Evolutionary conservation across 768 basidiomycete genomes (phyloP).

Genomic region (Leccinellum rugosiceps): DNA sequence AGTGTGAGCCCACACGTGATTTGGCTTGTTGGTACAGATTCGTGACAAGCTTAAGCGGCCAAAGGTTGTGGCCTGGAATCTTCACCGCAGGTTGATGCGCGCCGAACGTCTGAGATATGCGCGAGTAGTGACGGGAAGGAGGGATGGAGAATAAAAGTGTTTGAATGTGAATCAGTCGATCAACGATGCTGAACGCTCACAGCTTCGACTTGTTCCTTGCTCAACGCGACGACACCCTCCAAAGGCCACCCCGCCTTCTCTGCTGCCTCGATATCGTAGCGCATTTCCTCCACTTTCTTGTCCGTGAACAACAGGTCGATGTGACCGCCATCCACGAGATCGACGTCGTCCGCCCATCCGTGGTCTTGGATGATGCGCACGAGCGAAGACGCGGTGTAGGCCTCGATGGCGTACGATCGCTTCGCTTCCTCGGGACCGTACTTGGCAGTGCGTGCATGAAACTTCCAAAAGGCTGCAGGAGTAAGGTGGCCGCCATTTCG

Average conservation of each 20-base stretch:
- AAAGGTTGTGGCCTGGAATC: constrained; percentile 61
- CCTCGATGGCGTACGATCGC: constrained; percentile 53
- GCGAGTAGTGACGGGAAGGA: neutral
- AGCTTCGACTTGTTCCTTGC: constrained; percentile 42
- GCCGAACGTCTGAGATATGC: constrained; percentile 24
- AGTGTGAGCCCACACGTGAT: constrained; percentile 19
- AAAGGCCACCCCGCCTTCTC: constrained; percentile 48
- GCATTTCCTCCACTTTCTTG: constrained; percentile 37
- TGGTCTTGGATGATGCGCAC: constrained; percentile 45
- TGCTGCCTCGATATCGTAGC: constrained; percentile 52
- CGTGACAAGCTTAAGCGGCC: constrained; percentile 80
- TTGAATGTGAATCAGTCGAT: neutral
- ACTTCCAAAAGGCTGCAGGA: constrained; percentile 45
- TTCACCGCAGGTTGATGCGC: constrained; percentile 50
- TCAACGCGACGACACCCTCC: constrained; percentile 44
- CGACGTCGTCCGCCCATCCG: constrained; percentile 47
- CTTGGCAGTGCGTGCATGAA: constrained; percentile 33
- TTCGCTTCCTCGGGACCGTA: constrained; percentile 56
- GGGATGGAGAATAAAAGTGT: neutral
- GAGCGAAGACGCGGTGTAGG: constrained; percentile 49
- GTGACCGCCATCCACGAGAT: constrained; percentile 59
- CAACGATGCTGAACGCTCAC: constrained; percentile 31
- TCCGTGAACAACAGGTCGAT: constrained; percentile 47
- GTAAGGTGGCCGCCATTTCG: constrained; percentile 80
- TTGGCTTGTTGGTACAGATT: constrained; percentile 50